These are phyloP conservation scores for Hemerocallis citrina DNA, from an alignment of 106 monocot species.

Conservation along the genomic window DNA sequence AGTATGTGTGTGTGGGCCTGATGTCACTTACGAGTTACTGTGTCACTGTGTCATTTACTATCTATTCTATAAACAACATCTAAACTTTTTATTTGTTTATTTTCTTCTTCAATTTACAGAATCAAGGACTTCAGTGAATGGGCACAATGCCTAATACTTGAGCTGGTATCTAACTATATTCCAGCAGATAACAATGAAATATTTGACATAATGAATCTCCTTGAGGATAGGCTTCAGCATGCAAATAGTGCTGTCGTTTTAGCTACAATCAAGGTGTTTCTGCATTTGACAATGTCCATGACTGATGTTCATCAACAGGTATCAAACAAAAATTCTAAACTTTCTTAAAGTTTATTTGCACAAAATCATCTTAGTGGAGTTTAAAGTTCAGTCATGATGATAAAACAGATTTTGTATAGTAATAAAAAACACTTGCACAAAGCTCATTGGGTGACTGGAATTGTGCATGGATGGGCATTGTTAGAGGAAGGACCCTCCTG, in stretches of 20 bases:
- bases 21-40: neutral
- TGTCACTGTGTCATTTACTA: neutral
- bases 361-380: neutral
- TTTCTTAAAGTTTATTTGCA: neutral
- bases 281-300: slow-evolving; percentile 98
- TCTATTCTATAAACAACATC: neutral
- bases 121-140: slow-evolving; percentile 97
- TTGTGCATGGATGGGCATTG: too few relatives aligned
- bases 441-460: too few relatives aligned
- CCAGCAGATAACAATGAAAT: slow-evolving; percentile 83
- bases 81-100: neutral
- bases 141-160: slow-evolving; percentile 99
- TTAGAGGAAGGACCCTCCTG: too few relatives aligned
- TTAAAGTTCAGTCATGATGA: too few relatives aligned
- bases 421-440: too few relatives aligned
- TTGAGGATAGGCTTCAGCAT: slow-evolving; percentile 99
- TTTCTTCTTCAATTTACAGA: slow-evolving; percentile 47
- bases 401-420: too few relatives aligned
- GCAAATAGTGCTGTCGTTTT: slow-evolving; percentile 97
- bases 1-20: neutral
- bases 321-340: neutral
- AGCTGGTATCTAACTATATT: slow-evolving; percentile 84
- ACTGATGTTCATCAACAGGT: slow-evolving; percentile 99
- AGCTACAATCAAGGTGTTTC: slow-evolving; percentile 89
- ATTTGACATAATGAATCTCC: slow-evolving; percentile 98